Evolutionary conservation across 1,284 basidiomycete species (phyloP).

Genomic region (Erythrobasidium hasegawianum): DNA sequence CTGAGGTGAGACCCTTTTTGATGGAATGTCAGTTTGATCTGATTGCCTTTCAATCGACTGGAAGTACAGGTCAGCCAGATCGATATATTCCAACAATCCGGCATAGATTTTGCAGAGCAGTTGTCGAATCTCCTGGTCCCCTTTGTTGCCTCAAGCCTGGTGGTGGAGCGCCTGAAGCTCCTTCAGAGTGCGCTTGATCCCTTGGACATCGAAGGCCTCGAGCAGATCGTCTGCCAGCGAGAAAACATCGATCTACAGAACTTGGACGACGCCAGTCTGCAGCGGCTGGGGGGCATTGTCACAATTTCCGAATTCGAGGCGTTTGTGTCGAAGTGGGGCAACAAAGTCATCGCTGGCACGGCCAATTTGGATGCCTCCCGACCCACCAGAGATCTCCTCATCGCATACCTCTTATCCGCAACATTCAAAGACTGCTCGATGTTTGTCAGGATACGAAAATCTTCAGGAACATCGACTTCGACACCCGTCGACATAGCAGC

Average conservation of each 20-base stretch:
- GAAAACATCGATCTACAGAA: slow-evolving; percentile 5
- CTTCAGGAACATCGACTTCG: not conserved
- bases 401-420: slow-evolving; percentile 77
- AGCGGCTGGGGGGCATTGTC: slow-evolving; percentile 6
- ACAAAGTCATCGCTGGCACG: not conserved
- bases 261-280: not conserved
- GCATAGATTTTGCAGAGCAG: not conserved
- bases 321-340: slow-evolving; percentile 58
- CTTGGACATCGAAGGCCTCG: slow-evolving; percentile 72
- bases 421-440: slow-evolving; percentile 95
- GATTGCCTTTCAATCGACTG: no score
- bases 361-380: slow-evolving; percentile 43
- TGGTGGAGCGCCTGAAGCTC: slow-evolving; percentile 59
- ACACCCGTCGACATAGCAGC: slow-evolving; percentile 1
- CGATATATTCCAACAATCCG: no score
- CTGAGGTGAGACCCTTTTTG: slow-evolving; percentile 55
- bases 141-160: slow-evolving; percentile 57
- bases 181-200: slow-evolving; percentile 75
- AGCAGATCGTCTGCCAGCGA: not conserved
- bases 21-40: no score
- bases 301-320: slow-evolving; percentile 58
- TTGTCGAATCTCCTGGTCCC: slow-evolving; percentile 56
- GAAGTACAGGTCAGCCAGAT: not conserved
- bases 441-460: slow-evolving; percentile 56
- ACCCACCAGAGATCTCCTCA: slow-evolving; percentile 57